phyloP scores from a whole-genome alignment of 164 flowering plant genomes.

The Sedum album region DNA sequence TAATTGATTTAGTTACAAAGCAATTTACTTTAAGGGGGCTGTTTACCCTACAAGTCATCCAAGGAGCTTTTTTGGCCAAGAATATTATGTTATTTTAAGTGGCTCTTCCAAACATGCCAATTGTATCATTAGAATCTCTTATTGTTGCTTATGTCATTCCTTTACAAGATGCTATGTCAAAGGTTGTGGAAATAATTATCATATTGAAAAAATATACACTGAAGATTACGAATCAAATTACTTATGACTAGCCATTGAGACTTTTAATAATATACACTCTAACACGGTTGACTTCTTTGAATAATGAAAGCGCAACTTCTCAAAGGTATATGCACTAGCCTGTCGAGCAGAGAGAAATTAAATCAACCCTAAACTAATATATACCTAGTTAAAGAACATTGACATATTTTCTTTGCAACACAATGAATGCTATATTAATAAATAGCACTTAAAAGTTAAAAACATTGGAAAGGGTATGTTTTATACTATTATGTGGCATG shows the following conservation, averaged over 20 bases:
- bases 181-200: neutral
- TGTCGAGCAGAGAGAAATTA: neutral
- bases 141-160: slow-evolving; percentile 1
- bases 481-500: neutral
- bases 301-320: neutral
- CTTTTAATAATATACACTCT: neutral
- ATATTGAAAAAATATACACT: neutral
- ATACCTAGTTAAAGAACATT: neutral
- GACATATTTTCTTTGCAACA: neutral
- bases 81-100: neutral
- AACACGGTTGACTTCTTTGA: neutral
- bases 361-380: neutral
- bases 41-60: neutral
- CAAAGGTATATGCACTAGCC: neutral
- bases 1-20: neutral
- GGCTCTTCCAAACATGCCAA: neutral
- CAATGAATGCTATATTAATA: neutral
- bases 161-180: neutral
- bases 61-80: neutral
- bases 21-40: neutral
- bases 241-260: neutral
- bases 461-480: neutral
- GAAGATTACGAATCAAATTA: neutral
- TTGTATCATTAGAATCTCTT: neutral
- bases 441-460: neutral